Evolutionary conservation across 2,329 filamentous ascomycete species (phyloP), one percentile per base, ranked within the genome.

Genomic region (Cladophialophora psammophila): DNA sequence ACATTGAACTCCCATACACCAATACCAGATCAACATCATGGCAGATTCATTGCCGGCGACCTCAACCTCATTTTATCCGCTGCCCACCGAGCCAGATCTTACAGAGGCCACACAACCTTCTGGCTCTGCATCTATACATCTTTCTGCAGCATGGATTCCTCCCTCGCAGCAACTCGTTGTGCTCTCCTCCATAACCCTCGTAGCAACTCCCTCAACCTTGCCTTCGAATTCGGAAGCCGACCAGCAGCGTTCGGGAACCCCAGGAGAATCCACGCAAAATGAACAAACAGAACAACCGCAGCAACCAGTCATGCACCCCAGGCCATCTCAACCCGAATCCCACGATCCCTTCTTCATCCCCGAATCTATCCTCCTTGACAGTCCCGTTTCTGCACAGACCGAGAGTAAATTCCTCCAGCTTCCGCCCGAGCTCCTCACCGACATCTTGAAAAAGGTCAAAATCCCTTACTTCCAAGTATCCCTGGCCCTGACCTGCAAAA

Each of bases 401-500:
- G 26, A 53, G 18, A 61, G 53, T 57, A 54, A 40, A 61, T 26
- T 70, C 13, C 63, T 67, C 45, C 52, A 64, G 60, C 63, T 71
- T 3, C 69, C 69, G 9, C 13, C 45, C 20, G 69, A 71, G 54
- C 53, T 70, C 31, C 65, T 71, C n/a, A 62, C 62, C 4, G 12
- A 57, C 31, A 70, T 71, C 53, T 45, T 71, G 8, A 6, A 63
- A 8, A 63, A 63, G 35, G 63, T 70, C 36, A 58, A 65, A 13
- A 61, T 67, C 36, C 69, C 69, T 8, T 60, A 68, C 53, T 68
- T 66, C 52, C 69, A 71, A 42, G 63, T 71, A 42, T 67, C 61
- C 10, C 57, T 71, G 7, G 69, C 65, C 1, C 55, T 71, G 42
- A 71, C 68, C 10, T 71, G 69, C 65, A 71, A 71, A 58, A 57